These are phyloP conservation scores for Xanthoceras sorbifolium DNA, from an alignment of 345 rosid species.

Conservation along the genomic window DNA sequence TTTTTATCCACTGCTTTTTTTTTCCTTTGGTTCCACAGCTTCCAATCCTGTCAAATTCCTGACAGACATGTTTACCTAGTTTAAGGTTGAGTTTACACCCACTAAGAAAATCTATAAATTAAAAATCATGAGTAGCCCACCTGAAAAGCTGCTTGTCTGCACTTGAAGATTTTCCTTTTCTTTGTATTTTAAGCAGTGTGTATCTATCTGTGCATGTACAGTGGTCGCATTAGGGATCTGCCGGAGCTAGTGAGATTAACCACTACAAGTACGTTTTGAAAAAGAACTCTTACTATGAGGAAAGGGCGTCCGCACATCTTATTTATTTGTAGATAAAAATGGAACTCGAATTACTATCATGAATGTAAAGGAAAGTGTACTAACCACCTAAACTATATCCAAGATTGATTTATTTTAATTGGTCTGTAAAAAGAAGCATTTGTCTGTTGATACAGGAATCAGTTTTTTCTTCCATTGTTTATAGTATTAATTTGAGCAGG, in stretches of 20 bases:
- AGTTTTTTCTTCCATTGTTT: constrained; percentile 17
- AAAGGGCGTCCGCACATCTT: too few relatives aligned
- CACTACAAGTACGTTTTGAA: too few relatives aligned
- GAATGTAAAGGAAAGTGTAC: too few relatives aligned
- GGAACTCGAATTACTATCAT: too few relatives aligned
- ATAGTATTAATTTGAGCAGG: constrained; percentile 17
- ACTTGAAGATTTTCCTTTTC: constrained; percentile 24
- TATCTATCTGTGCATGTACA: background rate
- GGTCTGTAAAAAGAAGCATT: constrained; percentile 5
- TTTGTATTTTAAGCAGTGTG: constrained; percentile 6
- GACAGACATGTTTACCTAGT: constrained; percentile 46
- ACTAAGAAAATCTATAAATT: constrained; percentile 19
- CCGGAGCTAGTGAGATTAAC: too few relatives aligned
- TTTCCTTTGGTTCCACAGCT: constrained; percentile 23
- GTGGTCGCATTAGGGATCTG: too few relatives aligned
- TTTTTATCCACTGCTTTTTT: constrained; percentile 27
- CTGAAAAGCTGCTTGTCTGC: constrained; percentile 32
- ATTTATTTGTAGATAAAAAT: too few relatives aligned
- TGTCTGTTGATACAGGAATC: constrained; percentile 6
- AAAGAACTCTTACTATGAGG: too few relatives aligned
- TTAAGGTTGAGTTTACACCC: constrained; percentile 47
- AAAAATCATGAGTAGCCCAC: constrained; percentile 16
- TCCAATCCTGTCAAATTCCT: constrained; percentile 40
- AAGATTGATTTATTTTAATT: background rate
- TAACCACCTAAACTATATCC: too few relatives aligned